Conservation (phyloP, 108 stramenopile species). For the Nitzschia sp. region DNA sequence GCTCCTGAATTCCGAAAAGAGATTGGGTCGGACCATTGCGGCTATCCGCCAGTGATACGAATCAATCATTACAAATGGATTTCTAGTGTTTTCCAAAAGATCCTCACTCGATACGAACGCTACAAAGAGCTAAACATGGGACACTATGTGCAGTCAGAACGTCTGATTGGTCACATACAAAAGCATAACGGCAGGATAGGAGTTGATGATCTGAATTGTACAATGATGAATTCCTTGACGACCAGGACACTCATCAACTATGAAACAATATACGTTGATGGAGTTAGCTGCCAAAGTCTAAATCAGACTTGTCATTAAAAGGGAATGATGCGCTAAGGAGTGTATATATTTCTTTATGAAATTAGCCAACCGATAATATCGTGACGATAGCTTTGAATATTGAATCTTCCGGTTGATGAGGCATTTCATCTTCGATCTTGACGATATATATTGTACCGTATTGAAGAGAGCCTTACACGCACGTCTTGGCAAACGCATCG, state of each 20-base stretch:
- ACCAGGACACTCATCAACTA: too few species aligned
- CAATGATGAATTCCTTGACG: background rate
- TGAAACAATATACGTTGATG: too few species aligned
- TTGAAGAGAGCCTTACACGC: conserved; percentile 38
- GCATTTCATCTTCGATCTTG: too few species aligned
- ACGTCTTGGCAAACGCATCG: conserved; percentile 48
- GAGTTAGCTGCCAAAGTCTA: too few species aligned
- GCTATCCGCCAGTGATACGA: background rate
- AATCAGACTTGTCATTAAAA: too few species aligned
- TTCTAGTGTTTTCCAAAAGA: background rate
- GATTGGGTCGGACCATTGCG: conserved; percentile 1
- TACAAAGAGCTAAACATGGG: background rate
- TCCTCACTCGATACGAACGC: background rate
- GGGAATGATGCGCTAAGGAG: too few species aligned
- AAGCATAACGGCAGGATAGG: background rate
- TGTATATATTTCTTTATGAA: too few species aligned
- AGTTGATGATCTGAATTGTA: background rate
- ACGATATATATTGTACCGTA: too few species aligned
- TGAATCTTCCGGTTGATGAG: background rate
- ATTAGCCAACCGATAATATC: too few species aligned
- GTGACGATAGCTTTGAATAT: too few species aligned
- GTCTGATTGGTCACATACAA: background rate
- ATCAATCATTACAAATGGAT: conserved; percentile 3
- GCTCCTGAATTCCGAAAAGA: background rate
- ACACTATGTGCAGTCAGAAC: background rate